Conservation (phyloP, 2,329 filamentous ascomycete genomes). For the Alternaria rosae region DNA sequence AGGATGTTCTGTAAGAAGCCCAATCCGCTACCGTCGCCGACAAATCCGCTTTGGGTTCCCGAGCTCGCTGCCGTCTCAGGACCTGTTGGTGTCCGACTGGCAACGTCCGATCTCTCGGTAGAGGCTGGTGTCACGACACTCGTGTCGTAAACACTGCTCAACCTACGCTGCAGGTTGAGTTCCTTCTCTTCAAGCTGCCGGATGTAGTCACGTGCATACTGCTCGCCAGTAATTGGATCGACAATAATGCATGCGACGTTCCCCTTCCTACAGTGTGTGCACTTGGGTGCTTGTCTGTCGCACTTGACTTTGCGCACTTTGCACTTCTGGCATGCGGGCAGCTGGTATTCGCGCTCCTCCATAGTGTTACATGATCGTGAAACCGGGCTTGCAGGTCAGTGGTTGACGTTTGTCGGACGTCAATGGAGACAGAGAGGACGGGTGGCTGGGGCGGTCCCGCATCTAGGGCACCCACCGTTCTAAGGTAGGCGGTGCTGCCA, state of each 20-base stretch:
- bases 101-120: not conserved
- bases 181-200: constrained; percentile 20
- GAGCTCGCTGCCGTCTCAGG: constrained; percentile 7
- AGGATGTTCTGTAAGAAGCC: constrained; percentile 24
- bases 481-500: not conserved
- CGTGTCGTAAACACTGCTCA: not conserved
- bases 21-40: constrained; percentile 25
- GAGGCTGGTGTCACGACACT: not conserved
- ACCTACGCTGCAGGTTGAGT: constrained; percentile 3
- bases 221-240: constrained; percentile 15
- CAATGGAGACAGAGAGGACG: not conserved
- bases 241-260: constrained; percentile 24
- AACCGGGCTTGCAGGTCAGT: not conserved
- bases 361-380: not conserved
- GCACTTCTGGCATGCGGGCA: constrained; percentile 26
- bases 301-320: constrained; percentile 24
- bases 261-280: constrained; percentile 19
- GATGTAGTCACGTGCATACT: constrained; percentile 25
- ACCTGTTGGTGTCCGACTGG: not conserved
- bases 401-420: too few species aligned
- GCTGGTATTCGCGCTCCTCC: not conserved
- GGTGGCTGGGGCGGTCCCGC: not conserved
- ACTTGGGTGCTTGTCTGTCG: constrained; percentile 22
- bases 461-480: not conserved
- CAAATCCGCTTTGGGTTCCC: constrained; percentile 16